Base-by-base conservation (phyloP, 192 early-diverging fungal species). In the Rhizoclosmatium globosum region DNA sequence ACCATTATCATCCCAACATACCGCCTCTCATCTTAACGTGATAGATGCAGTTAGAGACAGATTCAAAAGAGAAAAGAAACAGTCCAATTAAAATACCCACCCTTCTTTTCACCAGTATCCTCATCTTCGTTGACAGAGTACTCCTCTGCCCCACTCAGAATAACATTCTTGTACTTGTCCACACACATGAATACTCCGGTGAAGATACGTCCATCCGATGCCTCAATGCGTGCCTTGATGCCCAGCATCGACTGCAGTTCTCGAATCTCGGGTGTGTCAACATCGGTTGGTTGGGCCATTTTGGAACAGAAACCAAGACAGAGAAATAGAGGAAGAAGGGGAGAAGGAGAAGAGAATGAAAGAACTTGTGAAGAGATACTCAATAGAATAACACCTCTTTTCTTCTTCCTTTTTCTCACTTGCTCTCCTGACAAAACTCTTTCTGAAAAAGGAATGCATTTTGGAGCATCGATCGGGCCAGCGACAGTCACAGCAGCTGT, bases 1-100 rank as follows among this genome's bases (percentile, higher is more conserved):
- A 94, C 89, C 93, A 94, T 94, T 60, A 94, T 84, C 48, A 93
- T 67, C 2, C 93, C 93, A 17, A 94, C 92, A 64, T 91, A 87
- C 47, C 92, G 73, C 41, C 83, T 68, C 57, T 91, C 86, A 68
- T 79, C 90, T 88, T 62, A 61, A 19, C 53, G 47, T 39, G 23
- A 71, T 17, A 47, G 43, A 62, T 4, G 41, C 43, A 41, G 41
- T 65, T 60, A 65, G 58, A 69, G 68, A 73, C 23, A 79, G 42
- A 59, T 57, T 71, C 21, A 57, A 9, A 13, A 4, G 57, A 31
- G 15, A 73, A 38, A 44, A 65, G 11, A 1, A 9, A 11, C 17
- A 53, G 19, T 38, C 59, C 7, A 48, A 23, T 39, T 68, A 44
- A 6, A 11, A 13, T 9, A 60, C 41, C 0, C 9, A 88, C 90